Evolutionary conservation across 148 eudicot genomes (phyloP), one percentile per base, ranked within the genome.

Genomic region (Euryodendron excelsum): DNA sequence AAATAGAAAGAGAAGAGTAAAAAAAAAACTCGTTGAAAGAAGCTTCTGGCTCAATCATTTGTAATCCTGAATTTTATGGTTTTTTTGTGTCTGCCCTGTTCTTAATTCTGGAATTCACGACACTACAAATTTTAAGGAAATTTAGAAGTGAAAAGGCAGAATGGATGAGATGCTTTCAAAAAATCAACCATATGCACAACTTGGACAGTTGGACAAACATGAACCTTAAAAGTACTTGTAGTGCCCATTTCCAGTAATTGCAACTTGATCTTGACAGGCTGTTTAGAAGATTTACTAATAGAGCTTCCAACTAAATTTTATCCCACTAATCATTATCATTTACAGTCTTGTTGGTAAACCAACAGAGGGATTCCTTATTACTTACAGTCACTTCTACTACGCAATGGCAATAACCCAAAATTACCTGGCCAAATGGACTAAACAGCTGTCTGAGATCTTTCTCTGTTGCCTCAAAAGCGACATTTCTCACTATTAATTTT

Each of bases 381-480:
- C 41, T 21, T 62, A 13, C 25, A 28, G 28, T n/a, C 60, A 76
- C 30, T 74, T 76, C 25, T 61, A 27, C 14, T 1, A 60, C 11
- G 27, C 58, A 76, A 44, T 48, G 15, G 53, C 31, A 41, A 79
- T 44, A 47, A 79, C 15, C 34, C 34, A 53, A 47, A 67, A 25
- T 72, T 84, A 96, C 99, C 98, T 96, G 95, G 45, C 99, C 98
- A 76, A 91, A 96, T 67, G 93, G 93, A 82, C 89, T 90, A 76
- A 93, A 96, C 17, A 96, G 80, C 78, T 93, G 98, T 67, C 90
- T 89, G 52, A 96, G 88, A 75, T 96, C 97, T 82, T 93, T 93
- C 77, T 87, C 90, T n/a, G 98, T 96, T 72, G 98, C 99, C 87
- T 96, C 98, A 79, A 96, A 96, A 76, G 99, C 98, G 64, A 96